Conservation (phyloP, 768 basidiomycete species). For the Rhodotorula kratochvilovae region DNA sequence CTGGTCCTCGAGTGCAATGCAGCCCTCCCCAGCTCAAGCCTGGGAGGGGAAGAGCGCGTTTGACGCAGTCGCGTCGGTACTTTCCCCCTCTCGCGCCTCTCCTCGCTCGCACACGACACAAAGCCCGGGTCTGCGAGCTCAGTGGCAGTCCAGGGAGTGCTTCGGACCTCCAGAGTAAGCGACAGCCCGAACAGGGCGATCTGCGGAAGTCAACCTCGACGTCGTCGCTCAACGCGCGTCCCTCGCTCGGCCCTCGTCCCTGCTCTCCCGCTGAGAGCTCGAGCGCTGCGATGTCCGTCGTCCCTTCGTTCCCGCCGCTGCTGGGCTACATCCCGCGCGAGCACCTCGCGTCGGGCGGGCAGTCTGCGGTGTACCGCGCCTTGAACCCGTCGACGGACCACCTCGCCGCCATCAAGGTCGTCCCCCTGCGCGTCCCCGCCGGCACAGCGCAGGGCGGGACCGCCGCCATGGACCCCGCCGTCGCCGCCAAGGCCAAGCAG, state of each 20-base stretch:
- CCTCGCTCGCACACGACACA: no score
- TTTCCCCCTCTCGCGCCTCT: no score
- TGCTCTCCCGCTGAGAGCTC: not conserved
- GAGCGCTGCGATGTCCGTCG: not conserved
- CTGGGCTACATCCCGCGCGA: constrained; percentile 24
- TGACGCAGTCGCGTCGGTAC: not conserved
- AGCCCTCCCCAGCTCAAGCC: not conserved
- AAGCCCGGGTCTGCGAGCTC: no score
- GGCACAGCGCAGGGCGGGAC: not conserved
- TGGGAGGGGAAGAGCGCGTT: not conserved
- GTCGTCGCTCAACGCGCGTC: not conserved
- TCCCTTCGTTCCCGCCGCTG: constrained; percentile 20
- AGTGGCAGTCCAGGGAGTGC: no score
- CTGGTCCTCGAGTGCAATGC: no score
- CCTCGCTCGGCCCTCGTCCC: not conserved
- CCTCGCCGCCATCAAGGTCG: constrained; percentile 42
- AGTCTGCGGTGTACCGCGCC: constrained; percentile 39
- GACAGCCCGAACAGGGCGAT: no score
- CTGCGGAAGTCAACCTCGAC: no score
- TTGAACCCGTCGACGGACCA: constrained; percentile 5
- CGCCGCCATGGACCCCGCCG: not conserved
- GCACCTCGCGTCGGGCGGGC: constrained; percentile 24
- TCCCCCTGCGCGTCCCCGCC: constrained; percentile 9
- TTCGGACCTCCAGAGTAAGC: no score
- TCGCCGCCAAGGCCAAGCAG: constrained; percentile 60